Conservation (phyloP, 2,329 filamentous ascomycete species). For the Xylariaceae sp. region DNA sequence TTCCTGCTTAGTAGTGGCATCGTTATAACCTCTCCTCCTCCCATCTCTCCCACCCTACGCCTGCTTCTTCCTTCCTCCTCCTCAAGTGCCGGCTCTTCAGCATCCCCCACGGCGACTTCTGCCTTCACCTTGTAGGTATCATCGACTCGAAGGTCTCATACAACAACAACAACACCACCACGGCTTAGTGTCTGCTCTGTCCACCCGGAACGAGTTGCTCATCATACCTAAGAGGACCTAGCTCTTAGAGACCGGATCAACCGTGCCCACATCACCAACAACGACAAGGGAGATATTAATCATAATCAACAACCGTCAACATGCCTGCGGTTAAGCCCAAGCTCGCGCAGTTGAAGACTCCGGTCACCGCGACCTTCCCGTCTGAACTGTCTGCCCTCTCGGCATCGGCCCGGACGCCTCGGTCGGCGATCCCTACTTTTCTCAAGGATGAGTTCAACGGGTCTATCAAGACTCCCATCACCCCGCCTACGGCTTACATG, state of each 20-base stretch:
- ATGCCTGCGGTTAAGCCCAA: slow-evolving; percentile 54
- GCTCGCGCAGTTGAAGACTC: slow-evolving; percentile 58
- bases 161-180: not conserved
- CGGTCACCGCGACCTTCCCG: slow-evolving; percentile 57
- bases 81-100: slow-evolving; percentile 34
- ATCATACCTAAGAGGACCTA: slow-evolving; percentile 23
- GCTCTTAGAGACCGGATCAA: slow-evolving; percentile 2
- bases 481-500: slow-evolving; percentile 81
- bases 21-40: slow-evolving; percentile 33
- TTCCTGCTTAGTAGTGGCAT: not conserved
- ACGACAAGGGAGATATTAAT: slow-evolving; percentile 6
- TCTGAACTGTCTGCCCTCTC: slow-evolving; percentile 58
- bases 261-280: slow-evolving; percentile 8
- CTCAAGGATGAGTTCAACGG: slow-evolving; percentile 60
- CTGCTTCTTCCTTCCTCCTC: slow-evolving; percentile 25
- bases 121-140: slow-evolving; percentile 35
- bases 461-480: slow-evolving; percentile 77
- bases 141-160: not conserved
- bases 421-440: slow-evolving; percentile 52
- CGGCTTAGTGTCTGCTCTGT: slow-evolving; percentile 22
- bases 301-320: slow-evolving; percentile 32
- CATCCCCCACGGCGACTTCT: slow-evolving; percentile 34
- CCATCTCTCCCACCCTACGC: slow-evolving; percentile 24
- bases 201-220: slow-evolving; percentile 38
- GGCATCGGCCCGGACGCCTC: slow-evolving; percentile 65